A percentile compares a stretch with the other conserved stretches of the same genome.
Conservation (phyloP, 495 filamentous ascomycete species). For the Neurospora terricola region DNA sequence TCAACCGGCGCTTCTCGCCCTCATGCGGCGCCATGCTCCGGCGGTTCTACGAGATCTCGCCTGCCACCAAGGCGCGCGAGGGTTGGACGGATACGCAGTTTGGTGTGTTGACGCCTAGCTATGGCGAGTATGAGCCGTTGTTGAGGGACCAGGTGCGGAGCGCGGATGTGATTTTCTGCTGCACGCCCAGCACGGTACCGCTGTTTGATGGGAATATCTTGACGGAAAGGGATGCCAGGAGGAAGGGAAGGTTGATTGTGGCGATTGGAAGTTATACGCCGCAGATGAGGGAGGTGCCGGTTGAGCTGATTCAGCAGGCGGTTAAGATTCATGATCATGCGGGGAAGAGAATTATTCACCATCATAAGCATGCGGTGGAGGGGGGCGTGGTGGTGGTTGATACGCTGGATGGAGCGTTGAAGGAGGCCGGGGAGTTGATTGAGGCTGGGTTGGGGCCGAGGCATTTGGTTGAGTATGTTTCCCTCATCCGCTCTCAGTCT, state of each 20-base stretch:
- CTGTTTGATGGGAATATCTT: slow-evolving; percentile 45
- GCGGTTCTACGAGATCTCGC: slow-evolving; percentile 44
- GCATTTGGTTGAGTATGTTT: slow-evolving; percentile 62
- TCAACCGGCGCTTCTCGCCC: slow-evolving; percentile 55
- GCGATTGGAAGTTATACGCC: slow-evolving; percentile 78
- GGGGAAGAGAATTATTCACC: slow-evolving; percentile 54
- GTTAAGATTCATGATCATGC: slow-evolving; percentile 35
- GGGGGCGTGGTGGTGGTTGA: slow-evolving; percentile 85
- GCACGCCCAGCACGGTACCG: slow-evolving; percentile 37
- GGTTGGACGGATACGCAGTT: slow-evolving; percentile 53
- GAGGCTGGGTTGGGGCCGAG: slow-evolving; percentile 59
- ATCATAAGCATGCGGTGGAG: slow-evolving; percentile 33
- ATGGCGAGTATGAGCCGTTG: slow-evolving; percentile 59
- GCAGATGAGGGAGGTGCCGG: slow-evolving; percentile 78
- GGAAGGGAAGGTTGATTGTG: slow-evolving; percentile 66
- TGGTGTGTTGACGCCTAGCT: slow-evolving; percentile 57
- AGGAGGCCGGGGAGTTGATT: slow-evolving; percentile 84
- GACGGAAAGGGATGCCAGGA: slow-evolving; percentile 57
- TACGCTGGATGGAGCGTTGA: slow-evolving; percentile 64
- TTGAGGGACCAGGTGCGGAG: slow-evolving; percentile 56
- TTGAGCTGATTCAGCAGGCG: slow-evolving; percentile 61
- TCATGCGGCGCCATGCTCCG: slow-evolving; percentile 45
- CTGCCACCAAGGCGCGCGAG: slow-evolving; percentile 42
- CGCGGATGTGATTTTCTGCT: slow-evolving; percentile 72
- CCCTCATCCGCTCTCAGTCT: neutral